These are phyloP conservation scores for Rhodotorula sphaerocarpa DNA, from an alignment of 768 basidiomycete species.

Conservation along the genomic window DNA sequence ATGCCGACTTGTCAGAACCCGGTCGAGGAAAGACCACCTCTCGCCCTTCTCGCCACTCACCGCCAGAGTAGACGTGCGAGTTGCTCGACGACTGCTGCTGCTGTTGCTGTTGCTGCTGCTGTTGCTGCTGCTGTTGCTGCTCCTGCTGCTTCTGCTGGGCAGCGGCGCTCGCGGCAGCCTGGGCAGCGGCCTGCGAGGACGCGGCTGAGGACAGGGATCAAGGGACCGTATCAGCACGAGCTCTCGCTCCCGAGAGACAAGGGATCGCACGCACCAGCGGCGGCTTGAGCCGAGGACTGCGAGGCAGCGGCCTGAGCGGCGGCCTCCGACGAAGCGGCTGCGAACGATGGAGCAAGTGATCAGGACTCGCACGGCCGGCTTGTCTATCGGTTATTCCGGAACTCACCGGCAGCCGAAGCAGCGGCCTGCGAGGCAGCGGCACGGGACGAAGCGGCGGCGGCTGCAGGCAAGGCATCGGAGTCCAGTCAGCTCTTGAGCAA, in stretches of 20 bases:
- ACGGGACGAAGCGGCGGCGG: too few relatives aligned
- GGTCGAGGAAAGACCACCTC: not conserved
- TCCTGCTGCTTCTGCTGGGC: not conserved
- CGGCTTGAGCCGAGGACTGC: not conserved
- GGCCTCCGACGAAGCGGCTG: conserved; percentile 1
- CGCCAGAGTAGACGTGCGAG: not conserved
- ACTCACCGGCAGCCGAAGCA: not conserved
- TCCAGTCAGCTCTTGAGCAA: too few relatives aligned
- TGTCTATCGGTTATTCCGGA: too few relatives aligned
- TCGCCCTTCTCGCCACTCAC: too few relatives aligned
- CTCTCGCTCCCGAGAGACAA: not conserved
- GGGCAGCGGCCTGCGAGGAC: conserved; percentile 1
- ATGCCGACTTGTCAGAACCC: too few relatives aligned
- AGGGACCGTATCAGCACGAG: not conserved
- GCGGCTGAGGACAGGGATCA: not conserved
- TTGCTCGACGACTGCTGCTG: not conserved
- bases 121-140: not conserved
- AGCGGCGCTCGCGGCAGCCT: conserved; percentile 1
- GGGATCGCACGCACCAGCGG: not conserved
- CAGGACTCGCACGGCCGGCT: too few relatives aligned
- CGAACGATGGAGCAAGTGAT: not conserved
- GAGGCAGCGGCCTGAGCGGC: not conserved
- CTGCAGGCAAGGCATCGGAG: too few relatives aligned
- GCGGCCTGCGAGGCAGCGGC: conserved; percentile 1
- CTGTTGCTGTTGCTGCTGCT: not conserved